phyloP scores from a whole-genome alignment of 192 early-diverging fungal genomes.

The Coemansia brasiliensis region DNA sequence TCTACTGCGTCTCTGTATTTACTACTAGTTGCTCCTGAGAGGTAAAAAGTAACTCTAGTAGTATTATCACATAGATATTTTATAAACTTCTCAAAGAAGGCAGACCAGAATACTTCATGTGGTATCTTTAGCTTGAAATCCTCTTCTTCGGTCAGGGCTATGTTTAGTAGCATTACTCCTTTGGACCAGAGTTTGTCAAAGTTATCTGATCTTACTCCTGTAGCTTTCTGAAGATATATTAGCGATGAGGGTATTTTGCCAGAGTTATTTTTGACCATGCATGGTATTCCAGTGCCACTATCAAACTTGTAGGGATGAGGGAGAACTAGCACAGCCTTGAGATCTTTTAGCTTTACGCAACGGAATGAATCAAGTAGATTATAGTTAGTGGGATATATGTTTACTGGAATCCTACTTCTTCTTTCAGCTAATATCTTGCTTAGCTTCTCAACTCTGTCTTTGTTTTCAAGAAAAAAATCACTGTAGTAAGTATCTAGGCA shows the following conservation, averaged over 20 bases:
- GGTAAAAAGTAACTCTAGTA: slow-evolving; percentile 1
- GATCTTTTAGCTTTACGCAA: slow-evolving; percentile 1
- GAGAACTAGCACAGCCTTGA: slow-evolving; percentile 4
- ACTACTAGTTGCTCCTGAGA: slow-evolving; percentile 3
- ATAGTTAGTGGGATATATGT: slow-evolving; percentile 3
- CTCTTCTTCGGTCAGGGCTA: slow-evolving; percentile 12
- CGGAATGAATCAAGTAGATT: slow-evolving; percentile 5
- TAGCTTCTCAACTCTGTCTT: too few species aligned
- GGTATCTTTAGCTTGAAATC: slow-evolving; percentile 4
- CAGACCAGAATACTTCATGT: slow-evolving; percentile 16
- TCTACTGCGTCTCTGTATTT: slow-evolving; percentile 9
- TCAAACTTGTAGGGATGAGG: slow-evolving; percentile 18
- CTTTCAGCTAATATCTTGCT: too few species aligned
- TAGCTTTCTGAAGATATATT: slow-evolving; percentile 11
- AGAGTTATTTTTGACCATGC: slow-evolving; percentile 4
- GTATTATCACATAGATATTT: slow-evolving; percentile 6
- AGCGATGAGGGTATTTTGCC: not conserved
- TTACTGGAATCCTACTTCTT: too few species aligned
- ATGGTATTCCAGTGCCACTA: slow-evolving; percentile 17
- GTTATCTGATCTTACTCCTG: slow-evolving; percentile 3
- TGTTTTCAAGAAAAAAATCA: too few species aligned
- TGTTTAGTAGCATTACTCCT: slow-evolving; percentile 7
- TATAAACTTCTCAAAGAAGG: slow-evolving; percentile 5
- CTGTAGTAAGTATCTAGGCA: too few species aligned
- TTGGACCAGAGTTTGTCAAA: not conserved